phyloP scores from a whole-genome alignment of 139 green algal genomes.

The Chlorella sp. region DNA sequence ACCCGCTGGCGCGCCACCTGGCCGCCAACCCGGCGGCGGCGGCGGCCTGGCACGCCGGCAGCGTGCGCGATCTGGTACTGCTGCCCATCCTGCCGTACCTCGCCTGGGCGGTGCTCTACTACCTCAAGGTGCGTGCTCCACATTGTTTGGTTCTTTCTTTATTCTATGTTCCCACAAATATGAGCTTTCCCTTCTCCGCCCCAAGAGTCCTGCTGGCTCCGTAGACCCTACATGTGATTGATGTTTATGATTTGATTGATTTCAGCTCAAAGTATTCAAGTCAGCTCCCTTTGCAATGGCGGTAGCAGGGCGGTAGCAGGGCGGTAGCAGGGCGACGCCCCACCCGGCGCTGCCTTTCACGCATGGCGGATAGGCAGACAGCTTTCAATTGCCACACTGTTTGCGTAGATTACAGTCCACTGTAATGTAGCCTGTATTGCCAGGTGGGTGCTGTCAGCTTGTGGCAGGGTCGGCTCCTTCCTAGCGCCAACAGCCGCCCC shows the following conservation, averaged over 20 bases:
- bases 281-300: background rate
- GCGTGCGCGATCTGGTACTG: constrained; percentile 57
- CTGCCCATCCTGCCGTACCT: constrained; percentile 70
- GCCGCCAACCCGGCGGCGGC: background rate
- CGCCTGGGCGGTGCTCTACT: constrained; percentile 73
- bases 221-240: too few species aligned
- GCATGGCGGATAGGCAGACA: too few species aligned
- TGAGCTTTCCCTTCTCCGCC: background rate
- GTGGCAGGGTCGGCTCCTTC: too few species aligned
- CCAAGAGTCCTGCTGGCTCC: background rate
- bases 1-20: constrained; percentile 26
- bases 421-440: too few species aligned
- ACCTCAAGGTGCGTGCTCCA: constrained; percentile 58
- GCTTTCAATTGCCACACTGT: too few species aligned
- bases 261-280: background rate
- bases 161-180: too few species aligned
- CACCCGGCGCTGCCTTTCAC: too few species aligned
- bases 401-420: too few species aligned
- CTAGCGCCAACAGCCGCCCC: too few species aligned
- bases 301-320: background rate
- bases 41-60: constrained; percentile 45
- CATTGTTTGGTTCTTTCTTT: background rate
- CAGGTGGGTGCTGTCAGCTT: too few species aligned
- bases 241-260: too few species aligned
- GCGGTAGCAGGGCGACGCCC: too few species aligned